Percentiles rank a stretch among this genome's conserved stretches.
phyloP scores from a whole-genome alignment of 163 green algal species.

The Picocystis sp. region DNA sequence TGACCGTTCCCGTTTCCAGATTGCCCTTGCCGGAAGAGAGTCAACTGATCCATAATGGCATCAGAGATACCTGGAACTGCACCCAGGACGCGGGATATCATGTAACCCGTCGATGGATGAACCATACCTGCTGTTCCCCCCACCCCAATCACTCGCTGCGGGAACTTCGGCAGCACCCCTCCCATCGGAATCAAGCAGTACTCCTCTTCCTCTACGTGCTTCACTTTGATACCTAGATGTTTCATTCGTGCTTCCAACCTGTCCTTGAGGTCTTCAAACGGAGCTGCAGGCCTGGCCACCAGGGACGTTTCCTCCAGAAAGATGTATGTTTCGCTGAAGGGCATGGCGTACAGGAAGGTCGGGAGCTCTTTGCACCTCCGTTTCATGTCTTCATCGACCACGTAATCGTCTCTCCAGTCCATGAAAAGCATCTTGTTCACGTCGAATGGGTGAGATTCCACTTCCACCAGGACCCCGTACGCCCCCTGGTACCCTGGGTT shows the following conservation, averaged over 20 bases:
- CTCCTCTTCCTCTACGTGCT: slow-evolving; percentile 80
- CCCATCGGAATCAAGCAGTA: slow-evolving; percentile 99
- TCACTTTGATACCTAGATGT: slow-evolving; percentile 68
- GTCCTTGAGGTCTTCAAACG: slow-evolving; percentile 81
- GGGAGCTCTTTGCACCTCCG: slow-evolving; percentile 52
- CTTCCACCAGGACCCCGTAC: slow-evolving; percentile 30
- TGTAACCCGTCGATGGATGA: slow-evolving; percentile 94
- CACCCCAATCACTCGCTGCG: slow-evolving; percentile 83
- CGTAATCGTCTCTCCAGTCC: slow-evolving; percentile 93
- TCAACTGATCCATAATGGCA: slow-evolving; percentile 64
- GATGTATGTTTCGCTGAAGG: slow-evolving; percentile 61
- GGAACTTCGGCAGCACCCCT: slow-evolving; percentile 68
- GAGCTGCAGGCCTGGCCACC: slow-evolving; percentile 70
- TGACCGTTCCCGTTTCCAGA: not conserved
- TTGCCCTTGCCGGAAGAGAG: not conserved
- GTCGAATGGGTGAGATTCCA: slow-evolving; percentile 83
- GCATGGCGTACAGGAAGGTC: slow-evolving; percentile 98
- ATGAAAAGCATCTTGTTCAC: slow-evolving; percentile 97
- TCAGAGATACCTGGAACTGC: slow-evolving; percentile 63
- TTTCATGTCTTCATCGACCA: slow-evolving; percentile 34
- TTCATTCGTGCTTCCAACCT: slow-evolving; percentile 62
- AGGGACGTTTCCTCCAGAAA: slow-evolving; percentile 93
- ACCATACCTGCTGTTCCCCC: slow-evolving; percentile 90
- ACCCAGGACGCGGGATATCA: slow-evolving; percentile 75
- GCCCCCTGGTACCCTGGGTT: slow-evolving; percentile 71